Base-by-base conservation (phyloP, 371 early-diverging fungal species). In the Rhizopus delemar region DNA sequence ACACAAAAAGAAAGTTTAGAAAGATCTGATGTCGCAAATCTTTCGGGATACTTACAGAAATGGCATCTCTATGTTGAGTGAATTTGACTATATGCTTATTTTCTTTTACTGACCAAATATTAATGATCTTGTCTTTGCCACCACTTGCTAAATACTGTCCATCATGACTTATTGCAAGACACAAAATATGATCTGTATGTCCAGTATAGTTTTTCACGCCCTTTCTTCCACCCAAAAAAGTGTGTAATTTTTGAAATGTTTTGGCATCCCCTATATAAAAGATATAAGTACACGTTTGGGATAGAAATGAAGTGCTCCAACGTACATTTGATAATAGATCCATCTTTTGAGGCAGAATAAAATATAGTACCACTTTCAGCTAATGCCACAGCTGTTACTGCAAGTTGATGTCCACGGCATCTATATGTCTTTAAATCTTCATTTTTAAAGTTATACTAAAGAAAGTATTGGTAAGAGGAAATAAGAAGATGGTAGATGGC, bases 321-420 rank as follows among this genome's bases (percentile, higher is more conserved):
- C 61, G 80, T 85, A 89, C 93, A 94, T 78, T 94, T 92, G 60
- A 90, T 84, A 56, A 96, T 90, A 16, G 85, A 81, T 32, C 90
- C 92, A 70, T 95, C 97, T 75, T 96, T 96, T 22, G 92, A 90
- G 13, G 89, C 93, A 39, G 94, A 89, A 73, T 90, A 97, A 41
- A 93, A 79, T 53, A 79, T 86, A 32, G 81, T 64, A 16, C 84
- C 85, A 54, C 86, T 78, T 15, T 89, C 86, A 31, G 90, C 69
- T 8, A 93, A 68, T 16, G 88, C 92, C 4, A 94, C 82, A 35
- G 89, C 82, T 7, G 95, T 96, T 5, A 94, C 84, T 6, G 95
- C 56, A 16, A 89, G 77, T 46, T 88, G 83, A 67, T 93, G 94
- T 8, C 88, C 89, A 56, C 80, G 75, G 51, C 76, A 73, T 11